phyloP scores from a whole-genome alignment of 257 asterid genomes.

The Scutellaria baicalensis region DNA sequence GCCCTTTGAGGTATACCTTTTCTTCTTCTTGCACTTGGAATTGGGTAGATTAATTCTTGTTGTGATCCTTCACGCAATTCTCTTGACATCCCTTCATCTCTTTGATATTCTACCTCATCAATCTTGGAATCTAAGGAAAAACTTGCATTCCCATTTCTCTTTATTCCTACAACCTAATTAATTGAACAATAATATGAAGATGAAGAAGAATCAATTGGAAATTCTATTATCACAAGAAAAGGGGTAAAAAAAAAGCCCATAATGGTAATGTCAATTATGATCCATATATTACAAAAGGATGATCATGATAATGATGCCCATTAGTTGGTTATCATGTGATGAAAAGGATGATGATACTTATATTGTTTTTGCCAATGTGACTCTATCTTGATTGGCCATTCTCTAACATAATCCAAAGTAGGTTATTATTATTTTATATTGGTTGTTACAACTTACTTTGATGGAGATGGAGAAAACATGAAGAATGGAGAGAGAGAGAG shows the following conservation, averaged over 20 bases:
- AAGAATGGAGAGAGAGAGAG: not conserved
- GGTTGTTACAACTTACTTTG: constrained; percentile 9
- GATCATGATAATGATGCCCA: constrained; percentile 9
- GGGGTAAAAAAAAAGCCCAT: not conserved
- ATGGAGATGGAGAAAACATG: constrained; percentile 10
- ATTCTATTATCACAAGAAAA: not conserved
- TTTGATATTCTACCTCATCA: constrained; percentile 32
- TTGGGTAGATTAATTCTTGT: constrained; percentile 58
- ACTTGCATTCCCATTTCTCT: constrained; percentile 62
- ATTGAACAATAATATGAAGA: not conserved
- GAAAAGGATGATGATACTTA: not conserved
- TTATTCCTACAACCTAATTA: constrained; percentile 66
- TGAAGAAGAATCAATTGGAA: not conserved
- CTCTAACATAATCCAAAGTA: not conserved
- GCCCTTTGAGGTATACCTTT: constrained; percentile 90
- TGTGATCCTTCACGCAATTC: constrained; percentile 57
- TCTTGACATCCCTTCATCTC: constrained; percentile 58
- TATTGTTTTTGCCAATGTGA: constrained; percentile 4
- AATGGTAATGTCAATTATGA: not conserved
- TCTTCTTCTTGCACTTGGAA: constrained; percentile 67
- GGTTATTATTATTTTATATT: not conserved
- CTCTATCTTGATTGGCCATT: constrained; percentile 1
- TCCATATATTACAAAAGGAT: not conserved
- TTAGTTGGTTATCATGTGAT: constrained; percentile 10
- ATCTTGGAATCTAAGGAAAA: constrained; percentile 42